Evolutionary conservation across 2,329 filamentous ascomycete genomes (phyloP), one percentile per base, ranked within the genome.

Genomic region (Ambrosiella beaveri): DNA sequence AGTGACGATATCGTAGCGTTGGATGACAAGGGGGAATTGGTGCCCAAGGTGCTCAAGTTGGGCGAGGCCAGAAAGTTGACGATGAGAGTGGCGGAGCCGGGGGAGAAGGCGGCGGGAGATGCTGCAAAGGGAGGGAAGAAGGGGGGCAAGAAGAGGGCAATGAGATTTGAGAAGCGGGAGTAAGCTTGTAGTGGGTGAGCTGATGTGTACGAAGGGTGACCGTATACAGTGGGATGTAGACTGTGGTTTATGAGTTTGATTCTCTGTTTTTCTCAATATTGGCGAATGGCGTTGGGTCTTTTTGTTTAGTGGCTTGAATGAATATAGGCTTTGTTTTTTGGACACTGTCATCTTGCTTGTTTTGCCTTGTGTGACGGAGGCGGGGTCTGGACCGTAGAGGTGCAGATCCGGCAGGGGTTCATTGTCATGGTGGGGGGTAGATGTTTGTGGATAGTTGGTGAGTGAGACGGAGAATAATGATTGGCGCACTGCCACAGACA

Each of bases 1-100:
- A 82, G 88, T 54, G 91, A 97, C 67, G 88, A 96, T 61, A 79
- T 98, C 59, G 78, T 81, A 54, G 82, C 79, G 35, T 73, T 97
- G 61, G 81, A 90, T 67, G 69, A 73, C 36, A 75, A 77, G 38
- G 82, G 83, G 62, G 78, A 79, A 59, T 73, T 97, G 61, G 77
- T 81, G 7, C 77, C 79, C 58, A 93, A 82, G 68, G 77, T 97
- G 62, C 81, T 80, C 68, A 76, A 77, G 35, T 75, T 95, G 67
- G 89, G 82, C 36, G 86, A 84, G 59, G 57, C 62, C 9, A 52
- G 62, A n/a, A 55, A 60, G 44, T 49, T 63, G 12, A 59, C 44
- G 17, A 62, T 62, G 57, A 50, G 38, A 35, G 45, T 58, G 15
- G 57, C 47, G 9, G 57, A 59, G 41, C 44, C 44, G 38, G n/a